Evolutionary conservation across 2,329 filamentous ascomycete genomes (phyloP).

Genomic region (Calonectria multiphialidica): DNA sequence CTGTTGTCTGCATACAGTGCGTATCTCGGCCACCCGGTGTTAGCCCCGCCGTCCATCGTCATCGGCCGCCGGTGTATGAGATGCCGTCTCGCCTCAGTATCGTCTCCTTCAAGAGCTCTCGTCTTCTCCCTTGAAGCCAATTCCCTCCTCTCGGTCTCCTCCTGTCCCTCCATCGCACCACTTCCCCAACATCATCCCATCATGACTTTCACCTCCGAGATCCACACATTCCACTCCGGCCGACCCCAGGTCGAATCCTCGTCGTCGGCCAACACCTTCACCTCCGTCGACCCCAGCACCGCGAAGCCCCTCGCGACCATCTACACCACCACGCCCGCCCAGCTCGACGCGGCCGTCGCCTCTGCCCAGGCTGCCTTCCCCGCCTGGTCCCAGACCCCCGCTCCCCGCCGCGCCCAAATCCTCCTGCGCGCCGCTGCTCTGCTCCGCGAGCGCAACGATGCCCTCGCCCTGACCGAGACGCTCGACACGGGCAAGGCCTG

Average conservation of each 20-base stretch:
- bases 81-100: neutral
- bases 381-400: conserved; percentile 80
- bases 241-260: conserved; percentile 69
- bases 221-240: conserved; percentile 82
- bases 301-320: conserved; percentile 77
- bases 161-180: neutral
- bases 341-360: conserved; percentile 79
- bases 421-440: conserved; percentile 81
- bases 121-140: neutral
- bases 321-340: conserved; percentile 73
- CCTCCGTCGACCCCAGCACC: conserved; percentile 81
- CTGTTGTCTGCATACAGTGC: neutral
- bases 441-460: conserved; percentile 81
- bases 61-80: neutral
- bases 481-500: conserved; percentile 89
- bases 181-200: conserved; percentile 15
- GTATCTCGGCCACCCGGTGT: neutral
- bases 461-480: conserved; percentile 83
- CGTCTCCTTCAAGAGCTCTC: neutral
- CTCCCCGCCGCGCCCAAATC: conserved; percentile 81
- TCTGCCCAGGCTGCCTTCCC: conserved; percentile 80
- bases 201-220: conserved; percentile 53
- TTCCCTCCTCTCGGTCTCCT: neutral
- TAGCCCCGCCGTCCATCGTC: conserved; percentile 11
- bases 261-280: conserved; percentile 72